Percentiles rank a stretch among this genome's conserved stretches.
Conservation (phyloP, 208 protist genomes). For the Leptomonas pyrrhocoris region DNA sequence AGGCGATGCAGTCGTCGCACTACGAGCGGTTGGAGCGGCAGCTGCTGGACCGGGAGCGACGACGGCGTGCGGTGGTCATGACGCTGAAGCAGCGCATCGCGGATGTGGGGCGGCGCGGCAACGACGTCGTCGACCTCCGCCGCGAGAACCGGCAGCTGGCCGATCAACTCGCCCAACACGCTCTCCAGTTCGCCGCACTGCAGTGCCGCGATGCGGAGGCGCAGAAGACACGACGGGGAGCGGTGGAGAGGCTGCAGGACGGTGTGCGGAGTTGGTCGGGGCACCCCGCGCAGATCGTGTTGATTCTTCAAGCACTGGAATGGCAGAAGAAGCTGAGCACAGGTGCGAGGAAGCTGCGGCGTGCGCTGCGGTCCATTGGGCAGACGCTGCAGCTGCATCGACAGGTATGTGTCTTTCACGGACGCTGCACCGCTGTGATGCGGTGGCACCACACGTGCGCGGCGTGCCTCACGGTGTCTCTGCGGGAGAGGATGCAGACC, state of each 20-base stretch:
- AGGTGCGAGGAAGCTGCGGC: not conserved
- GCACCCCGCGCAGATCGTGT: conserved; percentile 42
- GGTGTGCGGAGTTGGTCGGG: conserved; percentile 44
- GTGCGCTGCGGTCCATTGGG: conserved; percentile 1
- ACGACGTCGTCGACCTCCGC: conserved; percentile 60
- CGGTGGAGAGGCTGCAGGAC: conserved; percentile 39
- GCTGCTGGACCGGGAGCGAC: conserved; percentile 61
- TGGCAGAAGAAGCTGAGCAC: conserved; percentile 33
- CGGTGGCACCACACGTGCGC: conserved; percentile 1
- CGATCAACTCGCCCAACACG: conserved; percentile 55
- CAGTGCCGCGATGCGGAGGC: conserved; percentile 24
- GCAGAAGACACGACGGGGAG: conserved; percentile 21
- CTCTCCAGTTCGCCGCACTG: conserved; percentile 57
- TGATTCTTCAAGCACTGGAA: conserved; percentile 53
- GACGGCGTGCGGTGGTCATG: conserved; percentile 43
- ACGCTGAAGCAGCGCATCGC: conserved; percentile 55
- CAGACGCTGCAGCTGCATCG: conserved; percentile 7
- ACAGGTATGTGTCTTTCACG: not conserved
- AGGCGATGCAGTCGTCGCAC: conserved; percentile 64
- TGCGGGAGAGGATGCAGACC: not conserved
- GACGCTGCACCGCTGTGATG: not conserved
- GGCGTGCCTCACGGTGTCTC: not conserved
- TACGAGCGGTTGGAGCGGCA: conserved; percentile 70
- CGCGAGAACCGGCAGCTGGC: conserved; percentile 41
- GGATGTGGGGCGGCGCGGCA: conserved; percentile 55